Evolutionary conservation across 2,329 filamentous ascomycete genomes (phyloP).

Genomic region (Aphanocladium album): DNA sequence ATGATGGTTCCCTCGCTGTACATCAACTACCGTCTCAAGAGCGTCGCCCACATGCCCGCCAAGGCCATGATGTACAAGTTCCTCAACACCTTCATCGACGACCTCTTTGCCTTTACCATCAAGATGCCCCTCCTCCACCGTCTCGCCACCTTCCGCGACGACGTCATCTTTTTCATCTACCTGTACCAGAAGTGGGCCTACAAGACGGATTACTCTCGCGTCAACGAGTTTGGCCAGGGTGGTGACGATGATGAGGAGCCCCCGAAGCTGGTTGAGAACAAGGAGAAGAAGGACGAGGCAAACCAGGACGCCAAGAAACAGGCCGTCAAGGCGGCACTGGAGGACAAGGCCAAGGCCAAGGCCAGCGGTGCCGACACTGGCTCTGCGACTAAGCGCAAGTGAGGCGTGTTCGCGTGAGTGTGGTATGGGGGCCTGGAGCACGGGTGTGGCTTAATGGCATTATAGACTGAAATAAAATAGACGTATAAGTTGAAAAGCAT

Average conservation of each 20-base stretch:
- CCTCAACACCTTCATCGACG: slow-evolving; percentile 97
- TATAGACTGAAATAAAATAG: too few relatives aligned
- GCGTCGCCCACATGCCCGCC: slow-evolving; percentile 92
- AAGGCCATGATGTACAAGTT: slow-evolving; percentile 99
- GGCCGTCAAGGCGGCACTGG: slow-evolving; percentile 28
- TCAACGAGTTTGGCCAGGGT: slow-evolving; percentile 98
- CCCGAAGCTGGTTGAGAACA: slow-evolving; percentile 31
- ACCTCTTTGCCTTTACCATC: slow-evolving; percentile 97
- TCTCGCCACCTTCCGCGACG: slow-evolving; percentile 85
- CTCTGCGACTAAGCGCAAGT: slow-evolving; percentile 40
- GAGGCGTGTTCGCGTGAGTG: slow-evolving; percentile 8
- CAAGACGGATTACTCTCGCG: slow-evolving; percentile 81
- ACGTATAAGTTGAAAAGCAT: too few relatives aligned
- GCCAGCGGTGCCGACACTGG: slow-evolving; percentile 46
- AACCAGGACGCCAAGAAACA: slow-evolving; percentile 33
- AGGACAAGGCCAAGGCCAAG: slow-evolving; percentile 33
- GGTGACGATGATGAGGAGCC: slow-evolving; percentile 70
- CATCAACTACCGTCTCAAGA: slow-evolving; percentile 98
- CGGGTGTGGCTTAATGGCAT: too few relatives aligned
- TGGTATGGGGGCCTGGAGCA: too few relatives aligned
- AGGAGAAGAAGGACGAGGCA: slow-evolving; percentile 34
- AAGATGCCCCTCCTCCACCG: slow-evolving; percentile 97
- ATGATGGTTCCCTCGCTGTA: slow-evolving; percentile 98
- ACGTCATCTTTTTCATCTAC: slow-evolving; percentile 98
- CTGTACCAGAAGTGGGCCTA: slow-evolving; percentile 93